Conservation (phyloP, 257 asterid species). For the Galeopsis tetrahit region DNA sequence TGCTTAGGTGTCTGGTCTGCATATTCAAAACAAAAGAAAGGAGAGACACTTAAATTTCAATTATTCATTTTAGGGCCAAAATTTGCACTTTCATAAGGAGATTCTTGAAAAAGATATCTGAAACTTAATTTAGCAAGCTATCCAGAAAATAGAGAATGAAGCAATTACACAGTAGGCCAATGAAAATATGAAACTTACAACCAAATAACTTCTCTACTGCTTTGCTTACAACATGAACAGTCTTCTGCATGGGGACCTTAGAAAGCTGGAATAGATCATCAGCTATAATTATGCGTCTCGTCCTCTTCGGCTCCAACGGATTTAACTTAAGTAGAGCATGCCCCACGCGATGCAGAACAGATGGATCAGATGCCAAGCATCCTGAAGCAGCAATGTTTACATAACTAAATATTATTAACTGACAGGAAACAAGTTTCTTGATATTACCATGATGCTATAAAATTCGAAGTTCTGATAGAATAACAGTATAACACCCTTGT, state of each 20-base stretch:
- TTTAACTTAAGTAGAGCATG: constrained; percentile 76
- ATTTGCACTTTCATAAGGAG: neutral
- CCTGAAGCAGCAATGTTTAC: constrained; percentile 56
- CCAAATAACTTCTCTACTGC: constrained; percentile 64
- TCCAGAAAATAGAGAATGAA: neutral
- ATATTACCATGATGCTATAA: constrained; percentile 3
- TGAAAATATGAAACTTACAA: constrained; percentile 37
- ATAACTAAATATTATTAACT: constrained; percentile 3
- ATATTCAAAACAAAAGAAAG: constrained; percentile 25
- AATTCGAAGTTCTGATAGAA: neutral
- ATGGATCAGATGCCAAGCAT: constrained; percentile 84
- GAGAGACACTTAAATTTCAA: neutral
- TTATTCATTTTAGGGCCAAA: neutral
- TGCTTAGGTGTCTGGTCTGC: constrained; percentile 70
- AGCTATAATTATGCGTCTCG: constrained; percentile 75
- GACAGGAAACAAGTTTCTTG: constrained; percentile 5
- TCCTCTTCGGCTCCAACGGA: constrained; percentile 64
- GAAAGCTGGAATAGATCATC: constrained; percentile 97
- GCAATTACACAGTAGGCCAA: neutral
- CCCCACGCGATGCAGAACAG: constrained; percentile 81
- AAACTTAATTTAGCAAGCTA: constrained; percentile 22
- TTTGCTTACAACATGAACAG: constrained; percentile 65
- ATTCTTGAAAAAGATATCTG: constrained; percentile 18
- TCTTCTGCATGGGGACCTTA: constrained; percentile 72
- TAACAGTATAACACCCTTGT: constrained; percentile 4